Conservation (phyloP, 805 yeast genomes). For the Zygosaccharomyces lentus region DNA sequence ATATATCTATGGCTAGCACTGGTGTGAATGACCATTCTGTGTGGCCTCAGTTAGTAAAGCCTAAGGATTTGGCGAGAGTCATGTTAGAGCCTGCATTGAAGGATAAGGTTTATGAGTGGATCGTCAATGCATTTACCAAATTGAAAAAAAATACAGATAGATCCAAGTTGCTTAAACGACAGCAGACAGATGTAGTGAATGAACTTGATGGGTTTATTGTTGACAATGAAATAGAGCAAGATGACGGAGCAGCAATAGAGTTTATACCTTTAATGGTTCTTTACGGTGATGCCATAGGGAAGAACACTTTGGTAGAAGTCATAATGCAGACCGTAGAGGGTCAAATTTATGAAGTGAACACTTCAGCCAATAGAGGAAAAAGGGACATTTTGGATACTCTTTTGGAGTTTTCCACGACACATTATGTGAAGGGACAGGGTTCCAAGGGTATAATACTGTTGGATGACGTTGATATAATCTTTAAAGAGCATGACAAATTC, state of each 20-base stretch:
- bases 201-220: conserved; percentile 37
- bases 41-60: conserved; percentile 35
- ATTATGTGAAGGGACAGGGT: conserved; percentile 54
- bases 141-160: conserved; percentile 36
- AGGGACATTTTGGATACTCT: conserved; percentile 63
- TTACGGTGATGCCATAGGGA: conserved; percentile 74
- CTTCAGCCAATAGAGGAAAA: conserved; percentile 67
- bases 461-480: conserved; percentile 82
- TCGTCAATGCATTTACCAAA: conserved; percentile 32
- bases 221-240: conserved; percentile 29
- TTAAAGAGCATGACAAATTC: conserved; percentile 66
- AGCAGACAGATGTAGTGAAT: conserved; percentile 16
- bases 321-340: conserved; percentile 59
- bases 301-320: conserved; percentile 68
- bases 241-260: conserved; percentile 23
- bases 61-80: conserved; percentile 30
- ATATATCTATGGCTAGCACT: conserved; percentile 6
- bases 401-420: conserved; percentile 80
- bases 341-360: conserved; percentile 75
- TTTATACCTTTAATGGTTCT: conserved; percentile 63
- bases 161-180: conserved; percentile 30
- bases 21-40: conserved; percentile 6
- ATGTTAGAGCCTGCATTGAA: conserved; percentile 27
- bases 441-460: conserved; percentile 66
- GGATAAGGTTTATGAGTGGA: conserved; percentile 29